Evolutionary conservation across 495 filamentous ascomycete genomes (phyloP), one percentile per base, ranked within the genome.

Genomic region (Aspergillus cristatus): DNA sequence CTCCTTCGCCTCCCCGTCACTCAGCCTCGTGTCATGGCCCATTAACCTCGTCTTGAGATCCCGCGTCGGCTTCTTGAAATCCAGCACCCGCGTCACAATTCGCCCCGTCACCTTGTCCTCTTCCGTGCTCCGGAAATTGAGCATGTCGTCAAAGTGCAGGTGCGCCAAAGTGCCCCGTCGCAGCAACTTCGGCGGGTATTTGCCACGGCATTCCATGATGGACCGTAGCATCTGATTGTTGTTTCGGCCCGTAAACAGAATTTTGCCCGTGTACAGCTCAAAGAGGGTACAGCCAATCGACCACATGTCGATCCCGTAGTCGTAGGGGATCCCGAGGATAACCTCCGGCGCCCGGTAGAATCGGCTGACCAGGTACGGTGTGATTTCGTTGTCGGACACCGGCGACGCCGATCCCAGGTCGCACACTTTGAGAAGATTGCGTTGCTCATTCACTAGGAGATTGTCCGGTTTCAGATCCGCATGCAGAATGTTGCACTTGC

Each of bases 381-480:
- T 89, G 41, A 90, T 86, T 50, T 94, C 87, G 40, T 83, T 90
- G 20, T 97, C 91, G 10, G 81, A 81, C 16, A 79, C 80, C 50
- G 94, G 84, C 18, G 85, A 88, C 12, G 91, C 93, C 14, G 93
- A 95, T 14, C 91, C 91, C 50, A 98, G 58, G 67, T 98, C 91
- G 59, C 90, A 95, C 25, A 98, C 82, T 61, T 97, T 98, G 41
- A 97, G 74, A 14, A 86, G 48, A 40, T 83, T 94, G 35, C 84
- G 81, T 33, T 71, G 74, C 45, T 94, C 88, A 47, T 88, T 94
- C 39, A 90, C 81, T 46, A 98, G 69, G 22, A 98, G 83, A 50
- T 98, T 98, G 74, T 98, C 91, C 3, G 91, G 91, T 55, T 98
- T 98, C 43, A 98, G 58, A 66, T 98, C 91, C 2, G 89, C 89